phyloP scores from a whole-genome alignment of 345 rosid species.

The Noccaea bulbosa region DNA sequence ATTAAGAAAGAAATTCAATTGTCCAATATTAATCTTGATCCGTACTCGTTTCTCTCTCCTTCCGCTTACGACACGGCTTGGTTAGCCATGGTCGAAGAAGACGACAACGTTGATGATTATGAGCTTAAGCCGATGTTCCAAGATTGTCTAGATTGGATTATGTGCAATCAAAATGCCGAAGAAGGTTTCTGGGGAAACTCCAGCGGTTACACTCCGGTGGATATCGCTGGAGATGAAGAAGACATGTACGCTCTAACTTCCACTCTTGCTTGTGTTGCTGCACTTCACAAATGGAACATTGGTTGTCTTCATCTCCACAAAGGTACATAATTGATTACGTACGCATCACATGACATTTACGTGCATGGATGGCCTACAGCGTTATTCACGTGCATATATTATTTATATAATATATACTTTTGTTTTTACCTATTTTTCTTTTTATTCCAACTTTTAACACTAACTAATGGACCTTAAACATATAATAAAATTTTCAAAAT shows the following conservation, averaged over 20 bases:
- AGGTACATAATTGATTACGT: conserved; percentile 44
- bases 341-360: neutral
- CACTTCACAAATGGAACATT: conserved; percentile 55
- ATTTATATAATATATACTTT: neutral
- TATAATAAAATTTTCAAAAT: no score
- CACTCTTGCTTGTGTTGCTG: conserved; percentile 59
- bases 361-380: conserved; percentile 19
- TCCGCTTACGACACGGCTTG: conserved; percentile 70
- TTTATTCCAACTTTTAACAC: no score
- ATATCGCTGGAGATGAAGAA: conserved; percentile 38
- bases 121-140: conserved; percentile 56
- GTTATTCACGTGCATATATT: conserved; percentile 6
- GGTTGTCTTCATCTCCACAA: conserved; percentile 33
- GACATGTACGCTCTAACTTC: conserved; percentile 46
- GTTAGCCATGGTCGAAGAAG: conserved; percentile 60
- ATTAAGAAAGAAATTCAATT: conserved; percentile 42
- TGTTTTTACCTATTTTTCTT: neutral
- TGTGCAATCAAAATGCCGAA: conserved; percentile 48
- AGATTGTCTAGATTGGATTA: conserved; percentile 62
- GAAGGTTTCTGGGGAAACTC: conserved; percentile 63
- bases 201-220: conserved; percentile 34
- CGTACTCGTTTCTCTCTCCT: conserved; percentile 46
- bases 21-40: conserved; percentile 14
- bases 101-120: conserved; percentile 23
- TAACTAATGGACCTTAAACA: no score